Evolutionary conservation across 2,329 filamentous ascomycete genomes (phyloP).

Genomic region (Fusarium sacchari): DNA sequence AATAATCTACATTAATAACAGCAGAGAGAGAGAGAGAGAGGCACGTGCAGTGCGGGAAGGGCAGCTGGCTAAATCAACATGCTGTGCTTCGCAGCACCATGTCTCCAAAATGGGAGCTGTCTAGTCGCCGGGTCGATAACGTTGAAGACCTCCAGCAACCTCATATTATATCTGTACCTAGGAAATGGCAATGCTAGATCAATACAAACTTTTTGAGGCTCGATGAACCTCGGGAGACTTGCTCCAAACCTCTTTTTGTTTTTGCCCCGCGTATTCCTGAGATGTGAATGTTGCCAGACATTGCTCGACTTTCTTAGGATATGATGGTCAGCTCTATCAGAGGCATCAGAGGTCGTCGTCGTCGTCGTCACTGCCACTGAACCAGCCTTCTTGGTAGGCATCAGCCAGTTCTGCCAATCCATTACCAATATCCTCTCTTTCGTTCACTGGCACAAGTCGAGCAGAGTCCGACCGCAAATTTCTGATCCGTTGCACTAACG

Average conservation of each 20-base stretch:
- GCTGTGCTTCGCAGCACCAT: neutral
- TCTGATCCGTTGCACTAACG: slow-evolving; percentile 75
- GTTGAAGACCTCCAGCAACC: slow-evolving; percentile 17
- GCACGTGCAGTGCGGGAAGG: slow-evolving; percentile 13
- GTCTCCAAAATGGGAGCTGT: neutral
- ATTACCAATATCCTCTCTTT: slow-evolving; percentile 85
- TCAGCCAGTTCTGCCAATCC: slow-evolving; percentile 84
- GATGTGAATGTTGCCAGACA: neutral
- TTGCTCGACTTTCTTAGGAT: neutral
- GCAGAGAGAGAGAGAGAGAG: neutral
- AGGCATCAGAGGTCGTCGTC: slow-evolving; percentile 64
- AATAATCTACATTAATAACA: slow-evolving; percentile 40
- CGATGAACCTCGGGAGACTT: slow-evolving; percentile 12
- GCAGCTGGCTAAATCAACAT: neutral
- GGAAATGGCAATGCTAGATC: slow-evolving; percentile 44
- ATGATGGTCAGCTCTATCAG: neutral
- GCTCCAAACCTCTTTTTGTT: neutral
- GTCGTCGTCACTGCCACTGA: slow-evolving; percentile 76
- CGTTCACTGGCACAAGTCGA: slow-evolving; percentile 74
- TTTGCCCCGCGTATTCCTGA: neutral
- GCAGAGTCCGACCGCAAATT: slow-evolving; percentile 71
- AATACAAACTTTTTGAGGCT: slow-evolving; percentile 43
- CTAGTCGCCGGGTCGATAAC: neutral
- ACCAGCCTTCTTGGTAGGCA: slow-evolving; percentile 90
- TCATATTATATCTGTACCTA: slow-evolving; percentile 43